phyloP scores from a whole-genome alignment of 345 rosid genomes.

The Noccaea bulbosa region DNA sequence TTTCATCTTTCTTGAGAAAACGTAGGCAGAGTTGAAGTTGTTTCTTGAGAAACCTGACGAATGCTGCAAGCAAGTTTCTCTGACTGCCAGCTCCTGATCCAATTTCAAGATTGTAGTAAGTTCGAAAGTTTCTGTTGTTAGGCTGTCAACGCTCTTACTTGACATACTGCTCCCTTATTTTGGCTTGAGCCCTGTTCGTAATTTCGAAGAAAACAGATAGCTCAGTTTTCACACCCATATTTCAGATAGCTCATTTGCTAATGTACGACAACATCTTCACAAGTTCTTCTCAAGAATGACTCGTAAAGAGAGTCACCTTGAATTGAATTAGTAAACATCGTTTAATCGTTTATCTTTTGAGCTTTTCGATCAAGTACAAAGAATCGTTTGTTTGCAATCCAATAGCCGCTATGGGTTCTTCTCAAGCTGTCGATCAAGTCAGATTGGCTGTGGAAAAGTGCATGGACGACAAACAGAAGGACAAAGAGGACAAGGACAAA shows the following conservation, averaged over 20 bases:
- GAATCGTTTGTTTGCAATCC: too few species aligned
- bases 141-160: conserved; percentile 12
- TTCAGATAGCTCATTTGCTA: conserved; percentile 15
- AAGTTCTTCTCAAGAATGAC: conserved; percentile 1
- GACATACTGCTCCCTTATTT: conserved; percentile 17
- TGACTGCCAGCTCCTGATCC: conserved; percentile 5
- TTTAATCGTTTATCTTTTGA: too few species aligned
- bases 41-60: conserved; percentile 3
- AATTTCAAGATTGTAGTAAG: not conserved
- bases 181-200: conserved; percentile 1
- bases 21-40: conserved; percentile 21
- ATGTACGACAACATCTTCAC: not conserved
- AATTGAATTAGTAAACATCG: too few species aligned
- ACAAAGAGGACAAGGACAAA: too few species aligned
- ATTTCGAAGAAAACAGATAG: conserved; percentile 13
- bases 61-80: conserved; percentile 1
- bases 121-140: not conserved
- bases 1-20: conserved; percentile 14
- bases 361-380: too few species aligned
- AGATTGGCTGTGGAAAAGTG: too few species aligned
- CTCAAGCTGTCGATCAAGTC: too few species aligned
- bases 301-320: too few species aligned
- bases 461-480: too few species aligned
- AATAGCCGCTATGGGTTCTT: too few species aligned
- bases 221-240: too few species aligned